Evolutionary conservation across 495 filamentous ascomycete genomes (phyloP), one percentile per base, ranked within the genome.

Genomic region (Hypoxylon crocopeplum): DNA sequence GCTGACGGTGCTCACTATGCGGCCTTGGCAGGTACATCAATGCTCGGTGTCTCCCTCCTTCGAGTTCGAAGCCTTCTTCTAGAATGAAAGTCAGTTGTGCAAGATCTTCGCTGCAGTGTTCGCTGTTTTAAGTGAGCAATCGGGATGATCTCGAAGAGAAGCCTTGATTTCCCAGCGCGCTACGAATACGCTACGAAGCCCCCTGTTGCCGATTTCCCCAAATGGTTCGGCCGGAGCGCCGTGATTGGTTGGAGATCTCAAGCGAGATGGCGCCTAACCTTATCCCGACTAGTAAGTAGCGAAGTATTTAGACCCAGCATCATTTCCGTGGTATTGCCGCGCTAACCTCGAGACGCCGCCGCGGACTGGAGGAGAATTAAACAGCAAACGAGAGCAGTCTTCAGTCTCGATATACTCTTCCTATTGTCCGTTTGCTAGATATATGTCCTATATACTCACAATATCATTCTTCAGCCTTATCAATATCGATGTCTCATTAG

Each of bases 321-420:
- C 42, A 64, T 64, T 42, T 38, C 61, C 61, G 61, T 33, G 16
- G 11, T 59, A 59, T 64, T 58, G 7, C 60, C 60, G 60, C 40
- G 11, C 25, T n/a, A 22, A 41, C 30, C 38, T 50, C 12, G 24
- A 39, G 46, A n/a, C 16, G 16, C 27, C 6, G 2, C n/a, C 12
- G 19, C 40, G 42, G 42, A 40, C 41, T 48, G 36, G 53, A 40
- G 54, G 48, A 39, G 16, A 54, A 53, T 25, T 29, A 8, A 36
- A 39, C n/a, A 38, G 16, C 4, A 33, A 39, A 36, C 16, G 3
- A 42, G 12, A 21, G 30, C 19, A 24, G 32, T 34, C 7, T 34
- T 11, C 30, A 37, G 32, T 47, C 48, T 60, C 57, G 57, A n/a
- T 56, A 38, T 45, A 36, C 40, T 19, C 24, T 40, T 56, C 46